A percentile compares a stretch with the other conserved stretches of the same genome.
Evolutionary conservation across 2,329 filamentous ascomycete genomes (phyloP).

Genomic region (Tolypocladium sp.): DNA sequence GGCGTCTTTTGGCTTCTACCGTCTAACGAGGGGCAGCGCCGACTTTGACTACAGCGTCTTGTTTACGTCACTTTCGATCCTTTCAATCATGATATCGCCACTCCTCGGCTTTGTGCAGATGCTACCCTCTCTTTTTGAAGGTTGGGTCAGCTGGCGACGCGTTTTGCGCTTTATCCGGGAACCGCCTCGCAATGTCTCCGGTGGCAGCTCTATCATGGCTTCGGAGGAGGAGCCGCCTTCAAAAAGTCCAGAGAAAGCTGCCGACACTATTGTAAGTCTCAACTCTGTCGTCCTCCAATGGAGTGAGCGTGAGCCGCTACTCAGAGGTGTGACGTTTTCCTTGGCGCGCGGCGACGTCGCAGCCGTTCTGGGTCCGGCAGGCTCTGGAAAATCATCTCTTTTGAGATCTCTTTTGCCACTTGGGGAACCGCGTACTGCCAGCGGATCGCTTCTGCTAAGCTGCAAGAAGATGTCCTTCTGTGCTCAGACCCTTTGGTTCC

Average conservation of each 20-base stretch:
- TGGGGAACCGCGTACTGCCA: neutral
- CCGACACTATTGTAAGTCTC: neutral
- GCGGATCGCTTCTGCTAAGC: neutral
- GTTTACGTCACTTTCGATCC: neutral
- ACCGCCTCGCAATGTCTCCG: neutral
- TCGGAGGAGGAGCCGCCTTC: neutral
- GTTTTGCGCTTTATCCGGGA: neutral
- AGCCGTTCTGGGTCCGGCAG: neutral
- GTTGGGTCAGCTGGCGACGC: neutral
- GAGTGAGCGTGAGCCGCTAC: neutral
- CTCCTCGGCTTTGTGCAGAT: neutral
- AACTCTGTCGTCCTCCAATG: neutral
- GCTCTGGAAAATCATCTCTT: neutral
- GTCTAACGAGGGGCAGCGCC: neutral
- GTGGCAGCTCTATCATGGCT: neutral
- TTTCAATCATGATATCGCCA: conserved; percentile 1
- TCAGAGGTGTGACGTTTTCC: neutral
- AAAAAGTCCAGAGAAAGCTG: neutral
- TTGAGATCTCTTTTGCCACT: neutral
- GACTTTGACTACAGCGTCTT: neutral
- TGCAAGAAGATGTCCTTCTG: neutral
- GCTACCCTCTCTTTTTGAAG: neutral
- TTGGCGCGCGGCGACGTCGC: neutral
- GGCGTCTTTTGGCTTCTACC: neutral
- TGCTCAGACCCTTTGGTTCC: conserved; percentile 1